These are phyloP conservation scores for Komagataella mondaviorum DNA, from an alignment of 805 yeast genomes.

Conservation along the genomic window DNA sequence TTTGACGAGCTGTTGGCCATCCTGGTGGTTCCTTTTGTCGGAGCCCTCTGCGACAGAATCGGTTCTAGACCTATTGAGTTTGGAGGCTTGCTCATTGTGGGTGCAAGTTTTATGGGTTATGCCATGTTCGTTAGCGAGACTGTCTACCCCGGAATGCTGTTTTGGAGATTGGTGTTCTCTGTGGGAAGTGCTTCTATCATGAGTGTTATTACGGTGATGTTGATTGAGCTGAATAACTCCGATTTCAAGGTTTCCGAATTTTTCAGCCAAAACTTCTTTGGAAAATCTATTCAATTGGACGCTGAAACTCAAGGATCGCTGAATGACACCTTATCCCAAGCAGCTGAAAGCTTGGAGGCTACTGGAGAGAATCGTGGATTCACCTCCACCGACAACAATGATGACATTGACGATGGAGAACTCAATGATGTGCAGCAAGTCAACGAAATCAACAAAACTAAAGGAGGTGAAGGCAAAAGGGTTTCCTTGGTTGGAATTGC, in stretches of 20 bases:
- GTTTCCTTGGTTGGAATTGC: conserved; percentile 50
- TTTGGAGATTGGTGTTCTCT: conserved; percentile 45
- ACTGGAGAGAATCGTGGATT: conserved; percentile 1
- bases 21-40: conserved; percentile 43
- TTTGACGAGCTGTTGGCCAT: conserved; percentile 48
- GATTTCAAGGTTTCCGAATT: conserved; percentile 21
- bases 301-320: conserved; percentile 10
- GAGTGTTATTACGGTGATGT: conserved; percentile 34
- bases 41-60: conserved; percentile 46
- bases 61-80: conserved; percentile 44
- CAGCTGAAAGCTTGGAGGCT: conserved; percentile 6
- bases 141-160: conserved; percentile 34
- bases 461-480: conserved; percentile 33
- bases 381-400: conserved; percentile 5
- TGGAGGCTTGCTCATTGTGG: conserved; percentile 32
- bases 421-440: conserved; percentile 5
- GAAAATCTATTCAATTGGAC: conserved; percentile 19
- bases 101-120: conserved; percentile 32
- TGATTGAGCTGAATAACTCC: conserved; percentile 31
- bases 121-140: conserved; percentile 24
- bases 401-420: conserved; percentile 3
- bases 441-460: conserved; percentile 8
- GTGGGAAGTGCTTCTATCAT: conserved; percentile 38
- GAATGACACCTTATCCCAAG: conserved; percentile 7
- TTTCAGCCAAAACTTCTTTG: conserved; percentile 3